phyloP scores from a whole-genome alignment of 495 filamentous ascomycete genomes.

The Podospora tetraspora region DNA sequence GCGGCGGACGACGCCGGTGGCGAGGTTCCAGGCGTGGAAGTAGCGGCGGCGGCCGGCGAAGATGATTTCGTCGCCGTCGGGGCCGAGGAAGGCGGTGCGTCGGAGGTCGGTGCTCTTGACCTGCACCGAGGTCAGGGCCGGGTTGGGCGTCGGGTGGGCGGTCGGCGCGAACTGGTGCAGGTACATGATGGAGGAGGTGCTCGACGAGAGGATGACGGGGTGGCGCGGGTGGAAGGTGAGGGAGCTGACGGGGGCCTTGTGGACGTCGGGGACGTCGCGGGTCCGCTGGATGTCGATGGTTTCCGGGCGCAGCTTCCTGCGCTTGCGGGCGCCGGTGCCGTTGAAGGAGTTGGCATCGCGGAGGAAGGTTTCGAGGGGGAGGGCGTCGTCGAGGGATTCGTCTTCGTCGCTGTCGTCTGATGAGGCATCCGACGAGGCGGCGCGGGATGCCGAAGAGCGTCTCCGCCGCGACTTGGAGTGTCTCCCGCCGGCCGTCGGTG shows the following conservation, averaged over 20 bases:
- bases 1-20: constrained; percentile 74
- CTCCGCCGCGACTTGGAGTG: constrained; percentile 51
- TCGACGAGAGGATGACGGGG: constrained; percentile 84
- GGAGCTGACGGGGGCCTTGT: constrained; percentile 71
- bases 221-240: constrained; percentile 84
- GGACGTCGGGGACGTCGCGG: constrained; percentile 45
- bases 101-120: constrained; percentile 73
- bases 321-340: constrained; percentile 39
- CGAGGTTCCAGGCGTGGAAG: constrained; percentile 90
- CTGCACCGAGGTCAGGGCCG: constrained; percentile 82
- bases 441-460: constrained; percentile 41
- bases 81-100: constrained; percentile 67
- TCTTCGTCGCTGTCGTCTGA: constrained; percentile 57
- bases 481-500: constrained; percentile 30
- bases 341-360: constrained; percentile 57
- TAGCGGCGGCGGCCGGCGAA: constrained; percentile 81
- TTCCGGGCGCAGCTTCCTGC: constrained; percentile 71
- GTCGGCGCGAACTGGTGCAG: constrained; percentile 81
- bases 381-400: constrained; percentile 56
- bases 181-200: constrained; percentile 74
- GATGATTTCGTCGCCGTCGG: constrained; percentile 62
- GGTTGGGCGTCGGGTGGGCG: constrained; percentile 68
- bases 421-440: constrained; percentile 45
- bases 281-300: constrained; percentile 74
- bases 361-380: constrained; percentile 76